Base-by-base conservation (phyloP, 1,284 basidiomycete species). In the Coriolopsis trogii region DNA sequence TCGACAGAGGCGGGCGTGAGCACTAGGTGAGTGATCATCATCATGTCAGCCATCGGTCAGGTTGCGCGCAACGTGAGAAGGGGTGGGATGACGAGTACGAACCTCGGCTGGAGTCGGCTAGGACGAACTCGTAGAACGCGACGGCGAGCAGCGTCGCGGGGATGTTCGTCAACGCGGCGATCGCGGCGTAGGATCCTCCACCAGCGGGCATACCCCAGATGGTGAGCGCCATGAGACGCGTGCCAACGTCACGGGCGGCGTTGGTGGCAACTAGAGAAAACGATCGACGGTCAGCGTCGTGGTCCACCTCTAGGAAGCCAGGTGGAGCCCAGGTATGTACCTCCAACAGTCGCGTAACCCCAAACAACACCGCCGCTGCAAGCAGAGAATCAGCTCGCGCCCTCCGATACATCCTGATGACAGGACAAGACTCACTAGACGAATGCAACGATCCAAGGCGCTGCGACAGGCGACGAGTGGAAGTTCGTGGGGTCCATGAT, bases 231-330 rank as follows among this genome's bases (percentile, higher is more conserved):
- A 76, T 74, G n/a, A 88, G 56, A 10, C 85, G 79, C 2, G 73
- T 80, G 15, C 86, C 87, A 34, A 89, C 39, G 61, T 88, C 86
- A 60, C 86, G 82, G 18, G 85, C 85, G 2, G 83, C 68, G 62
- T 88, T 88, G 25, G 84, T 72, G 13, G 82, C 75, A 53, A 87
- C 81, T 83, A 49, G 5, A 46, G 25, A 16, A 30, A 31, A 38
- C 33, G 12, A 21, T 2, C 13, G 29, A 29, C 21, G 18, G 51
- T 42, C 25, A 51, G 38, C 15, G 36, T 34, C 39, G 8, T 12
- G 9, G 3, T 3, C n/a, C 18, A n/a, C n/a, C n/a, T n/a, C n/a
- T n/a, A 6, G 31, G 3, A 26, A 7, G 13, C 33, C 8, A 7
- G n/a, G 21, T 23, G 9, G 24, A 21, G 24, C 25, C 21, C 6